Base-by-base conservation (phyloP, 208 protist species). In the Trypanosoma melophagium region DNA sequence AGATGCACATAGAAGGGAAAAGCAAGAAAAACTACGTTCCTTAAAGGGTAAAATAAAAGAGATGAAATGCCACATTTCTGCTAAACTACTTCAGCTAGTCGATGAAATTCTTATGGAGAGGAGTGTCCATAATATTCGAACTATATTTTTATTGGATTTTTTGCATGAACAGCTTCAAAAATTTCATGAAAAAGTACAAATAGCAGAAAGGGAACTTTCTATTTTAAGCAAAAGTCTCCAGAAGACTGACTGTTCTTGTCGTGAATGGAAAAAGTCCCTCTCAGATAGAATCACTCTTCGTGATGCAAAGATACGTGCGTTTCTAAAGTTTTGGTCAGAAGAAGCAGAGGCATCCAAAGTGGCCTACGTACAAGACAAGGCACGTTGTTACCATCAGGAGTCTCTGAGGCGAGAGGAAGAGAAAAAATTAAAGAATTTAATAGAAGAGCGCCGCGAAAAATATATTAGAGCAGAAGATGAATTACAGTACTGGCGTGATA, bases 241-340 rank as follows among this genome's bases (percentile, higher is more conserved):
- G 12, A n/a, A 69, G 19, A n/a, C 25, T 13, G 77, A 84, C 17
- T 40, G 63, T 5, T 49, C 31, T 10, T 85, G 70, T 71, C 47
- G 55, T 5, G 24, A 71, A 1, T 56, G 62, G 9, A 67, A 60
- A n/a, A 49, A 74, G 0, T 28, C 44, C 0, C 71, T 90, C 13
- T 54, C 67, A 12, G 50, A 35, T 0, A 64, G 84, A 47, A 76
- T 87, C 40, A 44, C 61, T 47, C 68, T 80, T 65, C 80, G 84
- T 21, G 84, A 90, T 57, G 31, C 44, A 9, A 42, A 74, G 41
- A 69, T 87, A 0, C 45, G 68, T 7, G 53, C 54, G 14, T 72
- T 81, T 59, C 55, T 86, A 7, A 60, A 54, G 2, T 77, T 71
- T 59, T 87, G 84, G 84, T 79, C 60, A 5, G 63, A 76, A 0